phyloP scores from a whole-genome alignment of 2,329 filamentous ascomycete genomes.

The Calonectria pauciramosa region DNA sequence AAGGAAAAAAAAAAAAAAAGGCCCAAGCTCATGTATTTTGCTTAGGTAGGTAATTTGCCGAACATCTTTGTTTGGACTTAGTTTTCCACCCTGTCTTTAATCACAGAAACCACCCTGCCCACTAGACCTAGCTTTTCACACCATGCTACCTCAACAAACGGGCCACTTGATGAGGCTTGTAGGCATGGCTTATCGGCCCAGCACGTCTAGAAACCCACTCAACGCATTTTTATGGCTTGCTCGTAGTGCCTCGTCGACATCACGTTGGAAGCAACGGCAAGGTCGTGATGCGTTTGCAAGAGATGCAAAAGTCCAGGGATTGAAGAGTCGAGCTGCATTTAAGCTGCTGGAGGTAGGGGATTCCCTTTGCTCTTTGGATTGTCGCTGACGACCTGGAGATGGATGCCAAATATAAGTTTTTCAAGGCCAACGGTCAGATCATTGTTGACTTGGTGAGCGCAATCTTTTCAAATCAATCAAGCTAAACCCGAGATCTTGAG shows the following conservation, averaged over 20 bases:
- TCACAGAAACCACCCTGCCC: not conserved
- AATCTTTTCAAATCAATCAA: not conserved
- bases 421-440: constrained; percentile 80
- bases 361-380: not conserved
- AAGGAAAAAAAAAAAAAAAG: not conserved
- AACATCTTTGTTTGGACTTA: not conserved
- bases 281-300: constrained; percentile 78
- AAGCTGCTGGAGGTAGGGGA: constrained; percentile 84
- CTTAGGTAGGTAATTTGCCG: not conserved
- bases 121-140: not conserved
- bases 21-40: not conserved
- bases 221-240: not conserved
- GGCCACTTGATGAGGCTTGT: constrained; percentile 8
- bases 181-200: not conserved
- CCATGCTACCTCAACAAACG: constrained; percentile 3
- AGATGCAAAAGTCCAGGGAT: constrained; percentile 81
- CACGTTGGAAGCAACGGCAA: constrained; percentile 87
- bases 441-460: constrained; percentile 85
- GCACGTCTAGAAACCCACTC: not conserved
- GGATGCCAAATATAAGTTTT: constrained; percentile 84
- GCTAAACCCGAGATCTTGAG: not conserved
- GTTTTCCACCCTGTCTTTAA: not conserved
- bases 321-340: constrained; percentile 94
- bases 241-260: constrained; percentile 70
- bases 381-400: constrained; percentile 67